Conservation (phyloP, 805 yeast genomes). For the Lachancea sp. region DNA sequence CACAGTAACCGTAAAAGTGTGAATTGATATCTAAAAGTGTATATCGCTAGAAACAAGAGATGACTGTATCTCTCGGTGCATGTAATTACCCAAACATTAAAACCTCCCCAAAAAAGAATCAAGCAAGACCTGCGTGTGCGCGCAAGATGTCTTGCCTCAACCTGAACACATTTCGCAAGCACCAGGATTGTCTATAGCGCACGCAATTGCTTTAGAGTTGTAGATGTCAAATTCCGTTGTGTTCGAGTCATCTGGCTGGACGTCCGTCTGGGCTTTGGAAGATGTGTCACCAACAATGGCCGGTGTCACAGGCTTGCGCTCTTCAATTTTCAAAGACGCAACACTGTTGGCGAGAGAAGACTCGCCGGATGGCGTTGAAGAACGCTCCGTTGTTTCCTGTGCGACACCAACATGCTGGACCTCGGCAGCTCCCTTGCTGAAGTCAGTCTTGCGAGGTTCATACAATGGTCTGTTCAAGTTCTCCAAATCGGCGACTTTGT, state of each 20-base stretch:
- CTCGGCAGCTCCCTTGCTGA: constrained; percentile 14
- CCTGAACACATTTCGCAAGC: constrained; percentile 99
- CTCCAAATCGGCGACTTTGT: constrained; percentile 30
- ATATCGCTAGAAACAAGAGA: not conserved
- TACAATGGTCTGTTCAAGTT: constrained; percentile 36
- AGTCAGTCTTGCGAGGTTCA: constrained; percentile 22
- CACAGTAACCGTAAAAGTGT: not conserved
- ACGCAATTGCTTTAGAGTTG: constrained; percentile 90
- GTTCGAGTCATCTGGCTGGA: constrained; percentile 13
- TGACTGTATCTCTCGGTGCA: not conserved
- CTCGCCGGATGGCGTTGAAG: constrained; percentile 33
- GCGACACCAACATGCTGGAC: constrained; percentile 3
- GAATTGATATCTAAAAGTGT: constrained; percentile 1
- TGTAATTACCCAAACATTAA: not conserved
- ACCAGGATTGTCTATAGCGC: constrained; percentile 95
- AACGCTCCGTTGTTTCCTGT: constrained; percentile 22
- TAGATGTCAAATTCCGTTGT: constrained; percentile 68
- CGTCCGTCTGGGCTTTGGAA: constrained; percentile 38
- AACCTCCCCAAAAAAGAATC: not conserved
- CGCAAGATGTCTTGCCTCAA: constrained; percentile 32
- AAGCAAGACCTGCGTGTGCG: not conserved
- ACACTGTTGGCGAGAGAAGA: constrained; percentile 36
- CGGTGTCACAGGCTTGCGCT: constrained; percentile 25
- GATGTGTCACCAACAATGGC: constrained; percentile 33
- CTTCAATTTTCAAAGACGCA: constrained; percentile 37